phyloP scores from a whole-genome alignment of 2,329 filamentous ascomycete species.

The Aspergillus sp. region DNA sequence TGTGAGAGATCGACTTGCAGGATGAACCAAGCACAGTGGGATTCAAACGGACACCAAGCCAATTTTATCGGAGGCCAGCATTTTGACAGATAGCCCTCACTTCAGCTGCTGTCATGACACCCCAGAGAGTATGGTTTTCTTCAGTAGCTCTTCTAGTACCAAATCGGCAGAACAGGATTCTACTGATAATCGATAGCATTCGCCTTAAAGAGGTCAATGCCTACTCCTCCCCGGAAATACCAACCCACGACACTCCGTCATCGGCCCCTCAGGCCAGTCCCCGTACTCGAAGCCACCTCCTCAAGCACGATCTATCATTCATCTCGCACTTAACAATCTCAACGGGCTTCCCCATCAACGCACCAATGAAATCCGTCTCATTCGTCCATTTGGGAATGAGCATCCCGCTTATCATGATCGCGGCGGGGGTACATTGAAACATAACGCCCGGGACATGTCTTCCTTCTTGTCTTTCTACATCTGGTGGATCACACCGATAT shows the following conservation, averaged over 20 bases:
- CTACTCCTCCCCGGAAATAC: constrained; percentile 6
- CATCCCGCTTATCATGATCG: constrained; percentile 12
- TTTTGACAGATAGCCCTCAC: constrained; percentile 12
- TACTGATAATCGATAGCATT: constrained; percentile 10
- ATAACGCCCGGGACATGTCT: constrained; percentile 15
- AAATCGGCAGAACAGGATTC: constrained; percentile 12
- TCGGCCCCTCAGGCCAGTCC: constrained; percentile 10
- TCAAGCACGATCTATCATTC: constrained; percentile 13
- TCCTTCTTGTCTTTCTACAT: constrained; percentile 16
- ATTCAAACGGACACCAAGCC: constrained; percentile 15
- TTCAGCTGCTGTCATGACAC: constrained; percentile 11
- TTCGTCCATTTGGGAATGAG: constrained; percentile 9
- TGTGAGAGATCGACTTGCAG: constrained; percentile 11
- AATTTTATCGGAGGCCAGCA: constrained; percentile 11
- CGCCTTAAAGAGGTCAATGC: constrained; percentile 9
- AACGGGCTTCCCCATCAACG: constrained; percentile 10
- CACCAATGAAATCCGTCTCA: constrained; percentile 9
- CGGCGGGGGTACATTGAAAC: constrained; percentile 15
- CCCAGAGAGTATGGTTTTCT: constrained; percentile 16
- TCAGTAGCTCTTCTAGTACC: constrained; percentile 12
- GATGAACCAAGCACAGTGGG: constrained; percentile 12
- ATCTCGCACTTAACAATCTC: constrained; percentile 15
- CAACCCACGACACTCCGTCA: constrained; percentile 13
- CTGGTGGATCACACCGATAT: constrained; percentile 13
- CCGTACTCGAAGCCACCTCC: constrained; percentile 5